Evolutionary conservation across 768 basidiomycete species (phyloP), one percentile per base, ranked within the genome.

Genomic region (Fomitopsis pulvina): DNA sequence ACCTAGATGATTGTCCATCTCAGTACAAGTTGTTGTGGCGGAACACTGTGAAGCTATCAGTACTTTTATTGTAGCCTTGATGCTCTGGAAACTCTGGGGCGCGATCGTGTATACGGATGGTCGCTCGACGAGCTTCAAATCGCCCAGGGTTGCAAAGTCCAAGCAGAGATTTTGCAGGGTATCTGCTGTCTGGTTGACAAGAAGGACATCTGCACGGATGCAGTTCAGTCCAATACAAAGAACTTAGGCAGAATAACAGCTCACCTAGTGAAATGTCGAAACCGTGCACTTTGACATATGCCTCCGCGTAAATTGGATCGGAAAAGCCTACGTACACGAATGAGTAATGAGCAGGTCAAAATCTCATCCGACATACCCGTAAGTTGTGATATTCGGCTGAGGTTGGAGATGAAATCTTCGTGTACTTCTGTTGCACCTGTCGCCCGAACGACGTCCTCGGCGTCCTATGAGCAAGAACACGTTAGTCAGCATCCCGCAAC

Each of bases 241-340:
- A 34, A 11, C 27, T 29, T 21, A 22, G 9, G n/a, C 41, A 32
- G 44, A 16, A 3, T 21, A 22, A 7, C 1, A 18, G 63, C 73
- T 22, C 47, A 90, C 90, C 92, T 2, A 99, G 80, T 37, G 92
- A 69, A 61, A 99, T 96, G 65, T 99, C 95, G 65, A 98, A 98
- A 32, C 93, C 92, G 56, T 97, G 91, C 68, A 98, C 91, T 66
- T 93, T 95, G 57, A 98, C 94, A 61, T 91, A 92, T 2, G 95
- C 94, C 65, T 99, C 96, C 7, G 94, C 94, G 59, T 98, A 98
- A 54, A 99, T 92, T 10, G 95, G 92, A 64, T 98, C 96, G 24
- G 94, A 96, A 78, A 98, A 98, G 27, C 95, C 93, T 83, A 39
- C 21, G 45, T 39, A 42, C 21, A 14, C 20, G 21, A 49, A 14